A percentile compares a stretch with the other conserved stretches of the same genome.
These are phyloP conservation scores for Pseudogymnoascus sp. DNA, from an alignment of 2,329 filamentous ascomycete genomes.

Conservation along the genomic window DNA sequence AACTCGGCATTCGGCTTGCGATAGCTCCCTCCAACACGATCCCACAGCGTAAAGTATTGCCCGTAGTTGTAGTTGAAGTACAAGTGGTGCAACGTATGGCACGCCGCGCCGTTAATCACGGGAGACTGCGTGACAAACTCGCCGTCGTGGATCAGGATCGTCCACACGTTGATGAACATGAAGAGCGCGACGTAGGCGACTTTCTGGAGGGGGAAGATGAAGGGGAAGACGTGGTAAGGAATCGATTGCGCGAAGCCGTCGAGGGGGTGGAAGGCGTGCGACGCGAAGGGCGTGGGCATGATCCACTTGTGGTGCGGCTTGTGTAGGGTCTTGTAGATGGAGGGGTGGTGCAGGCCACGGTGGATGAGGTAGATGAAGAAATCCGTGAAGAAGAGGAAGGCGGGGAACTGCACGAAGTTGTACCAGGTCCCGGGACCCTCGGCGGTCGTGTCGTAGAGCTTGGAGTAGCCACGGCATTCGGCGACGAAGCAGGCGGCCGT, in stretches of 20 bases:
- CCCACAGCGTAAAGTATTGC: conserved; percentile 89
- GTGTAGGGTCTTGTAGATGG: conserved; percentile 79
- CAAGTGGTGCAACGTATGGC: conserved; percentile 85
- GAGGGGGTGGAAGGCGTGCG: conserved; percentile 88
- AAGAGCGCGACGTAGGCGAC: conserved; percentile 80
- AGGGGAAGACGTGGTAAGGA: conserved; percentile 89
- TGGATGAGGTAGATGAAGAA: conserved; percentile 89
- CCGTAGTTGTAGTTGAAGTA: conserved; percentile 91
- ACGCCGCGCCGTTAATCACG: conserved; percentile 89
- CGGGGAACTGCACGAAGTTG: conserved; percentile 73
- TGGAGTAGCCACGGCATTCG: conserved; percentile 77
- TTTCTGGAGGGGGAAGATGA: conserved; percentile 89
- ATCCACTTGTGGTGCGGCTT: conserved; percentile 99
- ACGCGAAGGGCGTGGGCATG: conserved; percentile 90
- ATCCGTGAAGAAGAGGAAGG: conserved; percentile 85
- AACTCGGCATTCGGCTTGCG: conserved; percentile 76
- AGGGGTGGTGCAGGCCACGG: conserved; percentile 72
- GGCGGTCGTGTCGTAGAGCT: conserved; percentile 73
- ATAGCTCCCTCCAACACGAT: conserved; percentile 80
- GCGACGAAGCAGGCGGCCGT: conserved; percentile 74
- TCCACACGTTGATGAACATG: conserved; percentile 93
- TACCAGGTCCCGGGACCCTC: conserved; percentile 74
- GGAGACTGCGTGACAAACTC: conserved; percentile 88
- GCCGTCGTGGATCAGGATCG: conserved; percentile 90
- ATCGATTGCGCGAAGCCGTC: conserved; percentile 84